Percentiles rank a stretch among this genome's conserved stretches.
These are phyloP conservation scores for Venturia asperata DNA, from an alignment of 2,329 filamentous ascomycete species.

Conservation along the genomic window DNA sequence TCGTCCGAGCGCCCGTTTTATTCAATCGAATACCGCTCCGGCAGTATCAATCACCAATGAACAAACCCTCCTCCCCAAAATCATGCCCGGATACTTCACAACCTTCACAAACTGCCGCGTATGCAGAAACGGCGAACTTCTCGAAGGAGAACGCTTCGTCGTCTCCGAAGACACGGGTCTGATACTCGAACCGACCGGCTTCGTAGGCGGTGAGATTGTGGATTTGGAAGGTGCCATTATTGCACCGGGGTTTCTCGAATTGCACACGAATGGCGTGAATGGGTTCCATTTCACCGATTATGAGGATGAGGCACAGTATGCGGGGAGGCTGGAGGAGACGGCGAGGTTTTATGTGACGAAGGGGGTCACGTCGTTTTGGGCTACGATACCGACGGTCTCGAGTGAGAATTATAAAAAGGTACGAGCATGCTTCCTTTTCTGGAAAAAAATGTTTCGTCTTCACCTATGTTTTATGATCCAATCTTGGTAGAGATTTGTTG, in stretches of 20 bases:
- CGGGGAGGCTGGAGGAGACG: constrained; percentile 39
- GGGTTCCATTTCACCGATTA: constrained; percentile 51
- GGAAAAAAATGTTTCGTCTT: neutral
- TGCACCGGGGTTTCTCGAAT: constrained; percentile 49
- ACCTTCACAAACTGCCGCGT: constrained; percentile 42
- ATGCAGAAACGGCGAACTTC: constrained; percentile 37
- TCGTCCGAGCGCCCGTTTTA: neutral
- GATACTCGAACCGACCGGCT: constrained; percentile 37
- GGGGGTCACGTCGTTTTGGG: constrained; percentile 49
- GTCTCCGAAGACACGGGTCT: constrained; percentile 40
- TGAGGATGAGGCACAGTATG: constrained; percentile 37
- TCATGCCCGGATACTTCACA: constrained; percentile 34
- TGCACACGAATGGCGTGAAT: constrained; percentile 49
- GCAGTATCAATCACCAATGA: neutral
- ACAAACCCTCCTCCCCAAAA: neutral
- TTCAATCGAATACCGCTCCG: neutral
- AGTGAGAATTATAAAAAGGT: constrained; percentile 42
- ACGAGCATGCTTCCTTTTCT: constrained; percentile 13
- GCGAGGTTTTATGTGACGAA: constrained; percentile 44
- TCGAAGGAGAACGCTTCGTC: constrained; percentile 37
- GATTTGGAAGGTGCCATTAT: constrained; percentile 46
- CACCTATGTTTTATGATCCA: neutral
- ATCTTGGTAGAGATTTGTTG: neutral
- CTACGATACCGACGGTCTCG: constrained; percentile 47
- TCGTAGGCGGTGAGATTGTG: constrained; percentile 39